phyloP scores from a whole-genome alignment of 129 eudicot species.

The carrot (Daucus carota) region DNA sequence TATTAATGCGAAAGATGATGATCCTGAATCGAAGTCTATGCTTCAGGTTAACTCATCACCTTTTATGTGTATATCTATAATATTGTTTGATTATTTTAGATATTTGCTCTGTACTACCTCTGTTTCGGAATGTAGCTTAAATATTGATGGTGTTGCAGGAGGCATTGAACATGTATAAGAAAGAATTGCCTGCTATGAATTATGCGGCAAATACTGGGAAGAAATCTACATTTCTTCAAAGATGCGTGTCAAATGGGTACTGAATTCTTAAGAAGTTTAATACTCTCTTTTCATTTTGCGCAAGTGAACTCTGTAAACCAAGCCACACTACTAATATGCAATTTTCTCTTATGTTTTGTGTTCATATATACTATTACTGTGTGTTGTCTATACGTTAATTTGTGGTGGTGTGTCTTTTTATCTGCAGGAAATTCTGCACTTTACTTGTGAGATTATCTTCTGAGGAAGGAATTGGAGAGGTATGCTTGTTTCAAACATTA shows the following conservation, averaged over 20 bases:
- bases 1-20: slow-evolving; percentile 67
- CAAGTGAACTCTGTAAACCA: not conserved
- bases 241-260: slow-evolving; percentile 85
- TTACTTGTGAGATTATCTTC: slow-evolving; percentile 43
- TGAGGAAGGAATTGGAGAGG: slow-evolving; percentile 44
- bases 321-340: not conserved
- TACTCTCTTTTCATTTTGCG: not conserved
- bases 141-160: slow-evolving; percentile 38
- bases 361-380: too few species aligned
- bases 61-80: not conserved
- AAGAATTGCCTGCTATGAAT: slow-evolving; percentile 89
- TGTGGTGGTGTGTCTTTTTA: not conserved
- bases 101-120: not conserved
- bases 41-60: slow-evolving; percentile 45
- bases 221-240: slow-evolving; percentile 73
- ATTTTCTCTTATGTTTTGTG: not conserved
- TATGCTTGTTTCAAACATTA: slow-evolving; percentile 17
- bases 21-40: slow-evolving; percentile 40
- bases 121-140: not conserved
- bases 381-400: too few species aligned
- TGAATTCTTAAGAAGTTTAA: not conserved
- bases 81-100: not conserved
- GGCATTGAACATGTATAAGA: slow-evolving; percentile 42
- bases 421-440: slow-evolving; percentile 71
- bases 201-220: slow-evolving; percentile 99